phyloP scores from a whole-genome alignment of 2,329 filamentous ascomycete species.

The Trichoderma atroviride region DNA sequence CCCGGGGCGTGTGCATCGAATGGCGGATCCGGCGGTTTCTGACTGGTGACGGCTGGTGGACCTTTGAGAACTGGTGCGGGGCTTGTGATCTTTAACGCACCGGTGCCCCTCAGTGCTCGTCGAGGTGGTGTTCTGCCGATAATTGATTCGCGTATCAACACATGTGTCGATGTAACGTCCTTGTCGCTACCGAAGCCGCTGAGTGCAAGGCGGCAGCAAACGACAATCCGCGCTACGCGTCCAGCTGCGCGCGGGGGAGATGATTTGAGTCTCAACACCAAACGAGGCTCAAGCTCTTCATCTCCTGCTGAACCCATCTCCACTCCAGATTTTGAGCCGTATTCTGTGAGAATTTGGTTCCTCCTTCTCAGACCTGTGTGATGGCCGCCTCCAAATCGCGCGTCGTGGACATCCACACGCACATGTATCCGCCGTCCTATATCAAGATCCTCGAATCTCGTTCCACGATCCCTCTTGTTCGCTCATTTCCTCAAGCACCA shows the following conservation, averaged over 20 bases:
- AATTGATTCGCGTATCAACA: not conserved
- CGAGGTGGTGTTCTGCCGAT: not conserved
- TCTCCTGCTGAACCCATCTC: not conserved
- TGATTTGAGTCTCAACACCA: not conserved
- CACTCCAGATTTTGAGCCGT: not conserved
- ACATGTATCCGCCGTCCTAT: constrained; percentile 69
- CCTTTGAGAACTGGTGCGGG: constrained; percentile 18
- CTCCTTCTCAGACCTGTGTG: not conserved
- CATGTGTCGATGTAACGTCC: constrained; percentile 4
- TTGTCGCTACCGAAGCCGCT: not conserved
- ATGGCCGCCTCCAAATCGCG: constrained; percentile 43
- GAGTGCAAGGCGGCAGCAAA: not conserved
- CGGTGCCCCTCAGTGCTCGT: constrained; percentile 1
- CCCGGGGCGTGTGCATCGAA: not conserved
- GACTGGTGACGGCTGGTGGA: constrained; percentile 19
- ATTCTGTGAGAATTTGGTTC: not conserved
- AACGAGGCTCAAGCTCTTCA: not conserved
- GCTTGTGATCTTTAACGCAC: constrained; percentile 7
- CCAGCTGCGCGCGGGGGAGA: not conserved
- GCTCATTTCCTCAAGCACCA: constrained; percentile 59
- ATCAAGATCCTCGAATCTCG: constrained; percentile 62
- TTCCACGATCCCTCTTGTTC: constrained; percentile 68
- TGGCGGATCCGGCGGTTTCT: constrained; percentile 9
- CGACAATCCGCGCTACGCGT: constrained; percentile 1
- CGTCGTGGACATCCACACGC: constrained; percentile 69